Conservation (phyloP, 306 rosid species). For the Trichosanthes cucumerina region DNA sequence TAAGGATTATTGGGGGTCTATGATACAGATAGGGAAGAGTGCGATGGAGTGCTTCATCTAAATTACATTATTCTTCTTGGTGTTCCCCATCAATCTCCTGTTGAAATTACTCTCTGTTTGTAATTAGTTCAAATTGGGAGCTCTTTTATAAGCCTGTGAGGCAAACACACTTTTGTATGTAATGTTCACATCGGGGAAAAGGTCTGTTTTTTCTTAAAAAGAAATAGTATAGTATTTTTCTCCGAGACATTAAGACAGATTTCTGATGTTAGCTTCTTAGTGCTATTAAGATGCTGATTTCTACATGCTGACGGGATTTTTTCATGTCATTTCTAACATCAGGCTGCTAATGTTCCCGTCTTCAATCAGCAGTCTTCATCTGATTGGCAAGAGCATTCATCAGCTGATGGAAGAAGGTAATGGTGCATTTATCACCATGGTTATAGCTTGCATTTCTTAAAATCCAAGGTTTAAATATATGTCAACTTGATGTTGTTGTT, state of each 20-base stretch:
- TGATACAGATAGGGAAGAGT: not conserved
- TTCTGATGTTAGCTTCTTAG: not conserved
- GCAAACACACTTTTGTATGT: not conserved
- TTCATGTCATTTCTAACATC: constrained; percentile 23
- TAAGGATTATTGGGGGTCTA: not conserved
- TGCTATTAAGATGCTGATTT: constrained; percentile 13
- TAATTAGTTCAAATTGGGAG: not conserved
- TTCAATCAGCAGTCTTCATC: constrained; percentile 45
- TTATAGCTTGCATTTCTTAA: not conserved
- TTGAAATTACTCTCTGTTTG: not conserved
- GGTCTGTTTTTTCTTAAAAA: not conserved
- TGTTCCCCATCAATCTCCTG: not conserved
- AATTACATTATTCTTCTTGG: not conserved
- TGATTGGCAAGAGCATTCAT: constrained; percentile 97
- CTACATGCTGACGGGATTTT: constrained; percentile 10
- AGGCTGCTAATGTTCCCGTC: constrained; percentile 38
- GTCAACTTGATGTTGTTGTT: not conserved
- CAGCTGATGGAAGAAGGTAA: constrained; percentile 93
- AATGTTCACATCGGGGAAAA: not conserved
- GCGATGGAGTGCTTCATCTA: not conserved
- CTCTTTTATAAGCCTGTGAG: not conserved
- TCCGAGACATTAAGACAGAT: not conserved
- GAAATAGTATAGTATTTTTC: not conserved
- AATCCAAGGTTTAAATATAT: not conserved
- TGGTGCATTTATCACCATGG: not conserved